Evolutionary conservation across 2,329 filamentous ascomycete species (phyloP), one percentile per base, ranked within the genome.

Genomic region (Grosmannia penicillata): DNA sequence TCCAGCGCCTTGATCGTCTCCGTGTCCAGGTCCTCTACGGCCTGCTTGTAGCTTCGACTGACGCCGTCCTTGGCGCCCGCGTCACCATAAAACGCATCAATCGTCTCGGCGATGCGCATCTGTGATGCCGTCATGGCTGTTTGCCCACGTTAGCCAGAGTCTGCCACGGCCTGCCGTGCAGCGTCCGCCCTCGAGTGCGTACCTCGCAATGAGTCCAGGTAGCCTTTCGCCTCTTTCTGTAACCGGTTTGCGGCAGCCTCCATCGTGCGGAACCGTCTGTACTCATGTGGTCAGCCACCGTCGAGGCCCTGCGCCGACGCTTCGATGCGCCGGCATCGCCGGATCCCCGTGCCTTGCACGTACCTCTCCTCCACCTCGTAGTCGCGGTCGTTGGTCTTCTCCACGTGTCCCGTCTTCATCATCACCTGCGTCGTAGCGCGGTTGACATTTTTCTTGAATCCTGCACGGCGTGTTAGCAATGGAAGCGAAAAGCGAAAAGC

Each of bases 371-470:
- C 93, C 38, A 96, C 89, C 62, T 96, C 91, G 60, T 96, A 98
- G 59, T 96, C 91, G 49, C 93, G 84, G 64, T 98, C 91, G 59
- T 89, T 95, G 21, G 91, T 98, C 65, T 91, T 89, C 63, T 98
- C 91, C 52, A 98, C 93, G 66, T 96, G 91, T 43, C 91, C 84
- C 41, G 87, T 93, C 73, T 98, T 98, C 89, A 98, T 96, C 85
- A 98, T 95, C 46, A 96, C 89, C 78, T 95, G 87, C 65, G 93
- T 98, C 62, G 89, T 95, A 53, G 89, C 89, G 66, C 91, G 85
- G 69, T 91, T 89, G 68, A 96, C 87, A 77, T 93, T 93, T 62
- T 93, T 94, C 68, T 91, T 86, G 67, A 86, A 89, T 48, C 80
- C 80, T 82, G 27, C 1, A 9, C 17, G n/a, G 19, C n/a, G n/a